These are phyloP conservation scores for Lodderomyces margitis DNA, from an alignment of 1,139 yeast genomes.

Conservation along the genomic window DNA sequence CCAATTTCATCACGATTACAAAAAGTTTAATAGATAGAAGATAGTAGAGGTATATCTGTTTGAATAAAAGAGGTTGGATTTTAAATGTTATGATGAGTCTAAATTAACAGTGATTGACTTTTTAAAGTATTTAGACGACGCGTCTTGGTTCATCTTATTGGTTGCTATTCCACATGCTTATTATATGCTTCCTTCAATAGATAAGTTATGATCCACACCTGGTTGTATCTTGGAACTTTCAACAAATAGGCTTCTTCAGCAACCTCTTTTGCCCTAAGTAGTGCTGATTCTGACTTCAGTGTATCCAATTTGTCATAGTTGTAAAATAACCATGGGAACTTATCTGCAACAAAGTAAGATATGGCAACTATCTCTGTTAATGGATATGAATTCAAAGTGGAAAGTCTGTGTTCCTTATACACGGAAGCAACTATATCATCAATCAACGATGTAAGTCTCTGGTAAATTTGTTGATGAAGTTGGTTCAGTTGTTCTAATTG, in stretches of 20 bases:
- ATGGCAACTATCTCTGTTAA: constrained; percentile 21
- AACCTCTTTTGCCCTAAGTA: not conserved
- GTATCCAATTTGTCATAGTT: constrained; percentile 15
- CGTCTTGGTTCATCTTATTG: not conserved
- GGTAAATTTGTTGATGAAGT: constrained; percentile 9
- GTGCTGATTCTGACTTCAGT: constrained; percentile 1
- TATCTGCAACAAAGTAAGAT: constrained; percentile 21
- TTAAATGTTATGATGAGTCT: too few relatives aligned
- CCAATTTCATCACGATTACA: too few relatives aligned
- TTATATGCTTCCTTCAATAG: constrained; percentile 19
- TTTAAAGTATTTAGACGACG: too few relatives aligned
- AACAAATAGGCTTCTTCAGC: constrained; percentile 1
- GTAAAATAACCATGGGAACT: constrained; percentile 21
- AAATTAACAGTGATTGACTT: too few relatives aligned
- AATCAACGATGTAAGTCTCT: constrained; percentile 5
- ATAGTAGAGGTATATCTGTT: too few relatives aligned
- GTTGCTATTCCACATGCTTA: not conserved
- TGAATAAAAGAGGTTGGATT: too few relatives aligned
- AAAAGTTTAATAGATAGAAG: too few relatives aligned
- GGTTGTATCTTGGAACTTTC: constrained; percentile 16
- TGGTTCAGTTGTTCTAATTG: constrained; percentile 11
- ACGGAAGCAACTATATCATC: constrained; percentile 14
- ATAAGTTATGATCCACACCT: constrained; percentile 26
- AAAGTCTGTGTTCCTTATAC: constrained; percentile 8
- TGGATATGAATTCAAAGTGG: constrained; percentile 15